Evolutionary conservation across 2,329 filamentous ascomycete species (phyloP), one percentile per base, ranked within the genome.

Genomic region (Alternaria gaisen): DNA sequence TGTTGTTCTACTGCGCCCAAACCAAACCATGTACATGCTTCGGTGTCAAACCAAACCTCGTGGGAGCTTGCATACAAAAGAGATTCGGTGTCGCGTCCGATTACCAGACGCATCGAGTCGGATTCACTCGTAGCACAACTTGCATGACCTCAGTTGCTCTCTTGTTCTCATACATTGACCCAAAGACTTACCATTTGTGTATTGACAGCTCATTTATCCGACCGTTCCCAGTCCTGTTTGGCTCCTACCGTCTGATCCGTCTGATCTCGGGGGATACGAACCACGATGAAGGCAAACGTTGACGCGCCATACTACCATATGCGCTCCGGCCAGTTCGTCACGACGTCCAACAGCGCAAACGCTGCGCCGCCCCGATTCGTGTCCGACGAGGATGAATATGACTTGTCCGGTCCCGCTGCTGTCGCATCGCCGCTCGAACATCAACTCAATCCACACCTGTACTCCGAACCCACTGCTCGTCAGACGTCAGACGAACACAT

Each of bases 301-400:
- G 46, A 50, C 46, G 74, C 75, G 34, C 76, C 76, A 34, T 77
- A 77, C 67, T 78, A 74, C 59, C 75, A 76, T 63, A 66, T 74
- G 58, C 72, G 67, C 53, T 46, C 63, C 57, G 65, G 71, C 58
- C 75, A 77, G 60, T 68, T 70, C 67, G 69, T 62, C 38, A 64
- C 64, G 18, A 52, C 56, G 16, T 41, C 65, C 57, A 70, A 70
- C 63, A 56, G 56, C 51, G 58, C 74, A 72, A 73, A 71, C 70
- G 65, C 64, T 50, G 46, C 55, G 40, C 53, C 53, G 24, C 60
- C 65, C 46, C 62, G 58, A 24, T 69, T 66, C 40, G 56, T 44
- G 34, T 40, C 65, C 44, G 69, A 70, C 46, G 64, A 72, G 30
- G 63, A 61, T 42, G 69, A 71, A 44, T 71, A 73, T 69, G 66